These are phyloP conservation scores for Rhizopogon salebrosus DNA, from an alignment of 768 basidiomycete species.

Conservation along the genomic window DNA sequence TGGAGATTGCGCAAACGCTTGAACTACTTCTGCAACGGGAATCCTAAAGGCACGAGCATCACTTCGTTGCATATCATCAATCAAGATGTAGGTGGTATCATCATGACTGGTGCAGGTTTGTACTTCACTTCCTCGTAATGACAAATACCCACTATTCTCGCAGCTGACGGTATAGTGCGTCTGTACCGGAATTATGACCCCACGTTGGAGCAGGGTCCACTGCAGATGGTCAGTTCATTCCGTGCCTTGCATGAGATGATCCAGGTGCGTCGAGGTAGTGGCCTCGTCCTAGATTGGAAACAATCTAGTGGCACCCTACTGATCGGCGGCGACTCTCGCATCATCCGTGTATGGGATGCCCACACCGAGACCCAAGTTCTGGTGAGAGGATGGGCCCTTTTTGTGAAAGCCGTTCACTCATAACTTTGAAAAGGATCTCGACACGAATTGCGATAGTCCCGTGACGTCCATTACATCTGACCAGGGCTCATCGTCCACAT, in stretches of 20 bases:
- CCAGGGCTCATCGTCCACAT: slow-evolving; percentile 66
- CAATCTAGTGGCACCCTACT: slow-evolving; percentile 80
- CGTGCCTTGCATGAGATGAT: slow-evolving; percentile 78
- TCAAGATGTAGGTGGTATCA: slow-evolving; percentile 88
- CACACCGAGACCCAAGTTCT: slow-evolving; percentile 75
- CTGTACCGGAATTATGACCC: slow-evolving; percentile 91
- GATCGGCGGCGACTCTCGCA: slow-evolving; percentile 87
- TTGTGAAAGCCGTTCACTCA: slow-evolving; percentile 1
- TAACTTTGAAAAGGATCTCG: slow-evolving; percentile 60
- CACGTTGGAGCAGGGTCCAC: slow-evolving; percentile 57
- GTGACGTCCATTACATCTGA: slow-evolving; percentile 84
- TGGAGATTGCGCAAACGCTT: slow-evolving; percentile 81
- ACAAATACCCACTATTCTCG: slow-evolving; percentile 1
- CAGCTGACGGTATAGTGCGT: slow-evolving; percentile 90
- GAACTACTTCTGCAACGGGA: slow-evolving; percentile 86
- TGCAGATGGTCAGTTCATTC: slow-evolving; percentile 94
- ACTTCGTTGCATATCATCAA: slow-evolving; percentile 92
- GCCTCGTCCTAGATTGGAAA: slow-evolving; percentile 91
- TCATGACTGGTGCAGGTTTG: slow-evolving; percentile 82
- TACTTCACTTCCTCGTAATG: neutral
- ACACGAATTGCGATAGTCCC: slow-evolving; percentile 86
- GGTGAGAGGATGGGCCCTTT: slow-evolving; percentile 38
- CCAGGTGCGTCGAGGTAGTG: slow-evolving; percentile 69
- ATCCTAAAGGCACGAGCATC: slow-evolving; percentile 74
- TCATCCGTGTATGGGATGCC: slow-evolving; percentile 93